These are phyloP conservation scores for Ophiostoma piceae DNA, from an alignment of 2,329 filamentous ascomycete genomes.

Conservation along the genomic window DNA sequence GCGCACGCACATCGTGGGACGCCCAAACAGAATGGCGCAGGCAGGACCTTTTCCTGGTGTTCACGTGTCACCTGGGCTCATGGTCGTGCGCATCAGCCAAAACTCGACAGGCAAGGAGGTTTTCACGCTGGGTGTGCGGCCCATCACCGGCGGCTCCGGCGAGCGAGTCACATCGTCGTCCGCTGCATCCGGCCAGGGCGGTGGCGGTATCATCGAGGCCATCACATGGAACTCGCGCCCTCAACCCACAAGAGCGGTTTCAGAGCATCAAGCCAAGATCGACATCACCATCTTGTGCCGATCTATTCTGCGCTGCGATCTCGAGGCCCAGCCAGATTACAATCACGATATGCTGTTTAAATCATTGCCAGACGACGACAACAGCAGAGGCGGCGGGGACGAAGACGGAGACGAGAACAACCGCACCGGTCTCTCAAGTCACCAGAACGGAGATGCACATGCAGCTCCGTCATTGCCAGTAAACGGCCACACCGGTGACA, in stretches of 20 bases:
- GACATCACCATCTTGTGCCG: conserved; percentile 8
- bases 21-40: not conserved
- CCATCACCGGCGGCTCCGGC: not conserved
- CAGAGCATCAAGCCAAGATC: conserved; percentile 16
- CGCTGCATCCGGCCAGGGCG: not conserved
- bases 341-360: not conserved
- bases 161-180: conserved; percentile 2
- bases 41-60: not conserved
- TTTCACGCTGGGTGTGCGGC: conserved; percentile 11
- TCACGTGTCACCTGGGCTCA: not conserved
- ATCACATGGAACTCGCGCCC: conserved; percentile 18
- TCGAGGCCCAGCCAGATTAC: conserved; percentile 4
- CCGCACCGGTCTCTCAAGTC: not conserved
- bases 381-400: not conserved
- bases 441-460: not conserved
- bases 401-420: not conserved
- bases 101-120: conserved; percentile 8
- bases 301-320: not conserved
- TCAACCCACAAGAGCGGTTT: not conserved
- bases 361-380: not conserved
- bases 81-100: conserved; percentile 8
- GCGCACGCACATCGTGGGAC: conserved; percentile 7
- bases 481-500: not conserved
- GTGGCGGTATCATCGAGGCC: conserved; percentile 3
- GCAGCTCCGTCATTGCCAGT: not conserved